Percentiles rank a stretch among this genome's conserved stretches.
Evolutionary conservation across 108 stramenopile species (phyloP).

Genomic region (Nannochloropsis gaditana): DNA sequence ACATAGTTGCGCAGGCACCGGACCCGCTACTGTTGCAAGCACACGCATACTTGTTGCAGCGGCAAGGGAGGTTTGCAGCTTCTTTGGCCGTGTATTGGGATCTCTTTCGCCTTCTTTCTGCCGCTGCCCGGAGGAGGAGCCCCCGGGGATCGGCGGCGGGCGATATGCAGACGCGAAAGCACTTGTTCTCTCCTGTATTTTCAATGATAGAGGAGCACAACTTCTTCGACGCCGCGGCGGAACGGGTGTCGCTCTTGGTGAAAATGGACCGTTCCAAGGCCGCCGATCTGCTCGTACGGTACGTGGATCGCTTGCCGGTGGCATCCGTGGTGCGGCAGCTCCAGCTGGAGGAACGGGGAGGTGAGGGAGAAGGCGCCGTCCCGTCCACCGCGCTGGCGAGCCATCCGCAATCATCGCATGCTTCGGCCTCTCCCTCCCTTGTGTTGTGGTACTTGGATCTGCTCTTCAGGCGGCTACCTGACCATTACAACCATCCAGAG

Average conservation of each 20-base stretch:
- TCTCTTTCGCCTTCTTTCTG: not conserved
- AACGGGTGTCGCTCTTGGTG: not conserved
- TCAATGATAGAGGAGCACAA: constrained; percentile 11
- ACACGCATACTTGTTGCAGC: not conserved
- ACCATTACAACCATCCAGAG: constrained; percentile 14
- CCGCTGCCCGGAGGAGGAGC: not conserved
- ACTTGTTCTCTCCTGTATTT: not conserved
- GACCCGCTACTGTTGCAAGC: not conserved
- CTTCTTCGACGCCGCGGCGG: not conserved
- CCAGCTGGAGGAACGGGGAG: not conserved
- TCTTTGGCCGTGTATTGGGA: not conserved
- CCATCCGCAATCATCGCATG: not conserved
- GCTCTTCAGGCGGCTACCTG: constrained; percentile 19
- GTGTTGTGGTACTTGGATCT: constrained; percentile 20
- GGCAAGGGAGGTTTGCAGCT: not conserved
- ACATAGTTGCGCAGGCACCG: not conserved
- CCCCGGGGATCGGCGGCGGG: not conserved
- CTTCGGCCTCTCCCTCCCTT: not conserved
- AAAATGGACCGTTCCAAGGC: not conserved
- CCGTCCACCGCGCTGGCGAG: not conserved
- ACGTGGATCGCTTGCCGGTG: constrained; percentile 13
- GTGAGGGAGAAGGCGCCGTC: not conserved
- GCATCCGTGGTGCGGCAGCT: constrained; percentile 3
- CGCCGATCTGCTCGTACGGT: not conserved
- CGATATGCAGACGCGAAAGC: not conserved